These are phyloP conservation scores for Arabidopsis hybrid DNA, from an alignment of 441 rosid genomes.

Conservation along the genomic window DNA sequence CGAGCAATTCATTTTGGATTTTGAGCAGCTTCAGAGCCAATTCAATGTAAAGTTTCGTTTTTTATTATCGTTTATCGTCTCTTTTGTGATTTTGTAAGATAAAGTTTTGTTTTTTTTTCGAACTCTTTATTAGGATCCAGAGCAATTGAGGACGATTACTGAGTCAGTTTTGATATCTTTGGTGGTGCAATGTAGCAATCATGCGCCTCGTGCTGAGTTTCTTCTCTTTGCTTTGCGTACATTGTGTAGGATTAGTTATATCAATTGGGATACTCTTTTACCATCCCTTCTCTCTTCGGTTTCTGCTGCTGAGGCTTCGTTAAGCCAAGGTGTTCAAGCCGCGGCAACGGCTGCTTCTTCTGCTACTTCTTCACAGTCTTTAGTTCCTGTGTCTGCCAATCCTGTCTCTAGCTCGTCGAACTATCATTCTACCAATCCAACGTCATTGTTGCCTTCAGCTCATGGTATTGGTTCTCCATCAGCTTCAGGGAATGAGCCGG, in stretches of 20 bases:
- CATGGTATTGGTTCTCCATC: slow-evolving; percentile 88
- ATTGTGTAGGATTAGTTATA: slow-evolving; percentile 73
- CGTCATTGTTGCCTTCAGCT: slow-evolving; percentile 70
- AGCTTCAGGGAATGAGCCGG: slow-evolving; percentile 69
- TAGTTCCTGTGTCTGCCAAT: slow-evolving; percentile 59
- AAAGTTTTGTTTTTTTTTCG: slow-evolving; percentile 13
- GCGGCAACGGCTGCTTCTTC: slow-evolving; percentile 57
- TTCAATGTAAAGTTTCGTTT: slow-evolving; percentile 57
- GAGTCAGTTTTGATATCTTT: slow-evolving; percentile 84
- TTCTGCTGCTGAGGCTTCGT: slow-evolving; percentile 74
- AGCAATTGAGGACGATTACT: slow-evolving; percentile 79
- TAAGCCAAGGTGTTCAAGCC: slow-evolving; percentile 67
- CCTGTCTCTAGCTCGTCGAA: slow-evolving; percentile 58
- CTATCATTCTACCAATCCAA: slow-evolving; percentile 69
- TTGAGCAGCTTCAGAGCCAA: slow-evolving; percentile 84
- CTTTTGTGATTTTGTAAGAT: slow-evolving; percentile 17
- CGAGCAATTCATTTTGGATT: slow-evolving; percentile 87
- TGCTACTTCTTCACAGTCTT: slow-evolving; percentile 68
- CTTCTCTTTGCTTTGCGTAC: slow-evolving; percentile 87
- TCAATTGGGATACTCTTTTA: slow-evolving; percentile 89
- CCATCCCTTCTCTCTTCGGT: slow-evolving; percentile 89
- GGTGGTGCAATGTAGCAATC: slow-evolving; percentile 81
- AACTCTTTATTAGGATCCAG: slow-evolving; percentile 69
- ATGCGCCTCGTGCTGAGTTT: slow-evolving; percentile 93
- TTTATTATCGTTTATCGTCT: neutral